Evolutionary conservation across 306 rosid species (phyloP).

Genomic region (Sindora glabra): DNA sequence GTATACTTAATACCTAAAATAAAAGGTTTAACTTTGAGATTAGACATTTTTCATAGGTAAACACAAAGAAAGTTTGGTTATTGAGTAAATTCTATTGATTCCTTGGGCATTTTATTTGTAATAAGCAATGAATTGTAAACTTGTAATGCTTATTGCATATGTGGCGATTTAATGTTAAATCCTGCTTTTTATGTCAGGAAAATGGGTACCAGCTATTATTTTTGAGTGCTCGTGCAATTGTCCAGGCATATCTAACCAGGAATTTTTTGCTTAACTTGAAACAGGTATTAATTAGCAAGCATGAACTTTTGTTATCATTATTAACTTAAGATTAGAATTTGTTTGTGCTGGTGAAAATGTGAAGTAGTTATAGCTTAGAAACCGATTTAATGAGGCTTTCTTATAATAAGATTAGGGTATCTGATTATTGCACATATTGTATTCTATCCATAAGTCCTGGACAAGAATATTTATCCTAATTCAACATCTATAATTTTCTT

Average conservation of each 20-base stretch:
- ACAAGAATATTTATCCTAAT: not conserved
- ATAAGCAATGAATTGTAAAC: not conserved
- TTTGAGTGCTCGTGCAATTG: slow-evolving; percentile 97
- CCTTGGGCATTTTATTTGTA: not conserved
- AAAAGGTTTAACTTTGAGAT: slow-evolving; percentile 1
- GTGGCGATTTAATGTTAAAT: too few relatives aligned
- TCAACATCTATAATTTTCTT: not conserved
- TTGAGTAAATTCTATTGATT: not conserved
- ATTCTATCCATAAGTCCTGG: not conserved
- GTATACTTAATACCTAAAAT: not conserved
- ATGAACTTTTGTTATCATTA: not conserved
- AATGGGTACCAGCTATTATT: slow-evolving; percentile 97
- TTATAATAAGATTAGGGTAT: not conserved
- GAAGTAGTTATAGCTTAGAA: not conserved
- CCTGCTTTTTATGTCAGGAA: slow-evolving; percentile 71
- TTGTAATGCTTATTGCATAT: slow-evolving; percentile 2
- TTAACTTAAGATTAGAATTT: slow-evolving; percentile 1
- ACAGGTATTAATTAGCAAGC: slow-evolving; percentile 46
- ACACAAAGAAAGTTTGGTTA: not conserved
- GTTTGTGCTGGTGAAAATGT: not conserved
- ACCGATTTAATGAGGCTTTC: not conserved
- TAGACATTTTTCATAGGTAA: not conserved
- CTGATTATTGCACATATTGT: not conserved
- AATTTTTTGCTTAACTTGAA: slow-evolving; percentile 71
- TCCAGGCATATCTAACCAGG: slow-evolving; percentile 92